Evolutionary conservation across 257 asterid genomes (phyloP).

Genomic region (Gentiana macrophylla): DNA sequence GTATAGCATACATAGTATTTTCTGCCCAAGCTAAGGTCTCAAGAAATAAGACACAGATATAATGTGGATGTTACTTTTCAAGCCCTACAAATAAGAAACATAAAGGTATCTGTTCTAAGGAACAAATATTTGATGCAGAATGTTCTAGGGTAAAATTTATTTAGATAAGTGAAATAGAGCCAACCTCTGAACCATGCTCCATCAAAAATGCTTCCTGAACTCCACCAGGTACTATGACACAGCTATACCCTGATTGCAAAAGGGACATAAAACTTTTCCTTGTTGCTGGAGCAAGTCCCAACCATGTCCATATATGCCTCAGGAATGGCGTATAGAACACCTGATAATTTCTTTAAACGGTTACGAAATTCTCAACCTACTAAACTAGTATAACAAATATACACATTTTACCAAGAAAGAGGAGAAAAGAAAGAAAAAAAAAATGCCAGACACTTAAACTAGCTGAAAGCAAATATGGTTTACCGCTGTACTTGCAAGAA

Average conservation of each 20-base stretch:
- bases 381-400: not conserved
- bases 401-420: too few relatives aligned
- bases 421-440: too few relatives aligned
- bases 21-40: too few relatives aligned
- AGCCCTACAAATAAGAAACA: too few relatives aligned
- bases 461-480: constrained; percentile 7
- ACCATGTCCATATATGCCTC: constrained; percentile 97
- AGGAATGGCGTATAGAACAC: constrained; percentile 83
- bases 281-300: constrained; percentile 76
- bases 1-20: too few relatives aligned
- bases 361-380: not conserved
- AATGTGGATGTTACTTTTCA: too few relatives aligned
- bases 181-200: constrained; percentile 89
- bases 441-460: too few relatives aligned
- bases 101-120: too few relatives aligned
- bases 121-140: not conserved
- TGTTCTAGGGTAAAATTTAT: not conserved
- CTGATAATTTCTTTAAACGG: constrained; percentile 24
- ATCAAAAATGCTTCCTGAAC: constrained; percentile 70
- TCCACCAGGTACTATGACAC: constrained; percentile 93
- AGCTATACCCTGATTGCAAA: constrained; percentile 54
- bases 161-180: constrained; percentile 6
- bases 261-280: constrained; percentile 55
- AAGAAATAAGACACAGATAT: too few relatives aligned
- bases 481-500: constrained; percentile 93